Conservation (phyloP, 768 basidiomycete genomes). For the Epithele typhae region DNA sequence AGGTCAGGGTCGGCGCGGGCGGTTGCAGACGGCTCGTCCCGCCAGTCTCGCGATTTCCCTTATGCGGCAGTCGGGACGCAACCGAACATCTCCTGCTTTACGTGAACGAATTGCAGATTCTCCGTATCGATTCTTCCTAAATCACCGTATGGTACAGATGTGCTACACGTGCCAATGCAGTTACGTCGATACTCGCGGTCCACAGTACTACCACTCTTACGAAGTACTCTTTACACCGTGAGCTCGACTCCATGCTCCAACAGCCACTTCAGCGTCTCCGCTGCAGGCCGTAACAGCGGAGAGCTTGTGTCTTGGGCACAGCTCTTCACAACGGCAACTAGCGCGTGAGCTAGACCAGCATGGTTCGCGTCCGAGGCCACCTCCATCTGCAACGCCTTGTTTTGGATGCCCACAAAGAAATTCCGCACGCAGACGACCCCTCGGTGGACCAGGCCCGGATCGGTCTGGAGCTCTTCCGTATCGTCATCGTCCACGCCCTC, state of each 20-base stretch:
- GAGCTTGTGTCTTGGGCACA: conserved; percentile 32
- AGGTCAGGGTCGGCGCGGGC: conserved; percentile 12
- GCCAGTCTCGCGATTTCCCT: conserved; percentile 8
- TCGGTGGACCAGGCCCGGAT: conserved; percentile 71
- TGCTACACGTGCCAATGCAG: too few species aligned
- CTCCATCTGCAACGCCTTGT: conserved; percentile 32
- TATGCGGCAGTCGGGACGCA: conserved; percentile 8
- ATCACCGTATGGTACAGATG: too few species aligned
- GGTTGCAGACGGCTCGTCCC: conserved; percentile 11
- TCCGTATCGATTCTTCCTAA: too few species aligned
- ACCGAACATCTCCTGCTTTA: too few species aligned
- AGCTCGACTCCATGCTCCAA: conserved; percentile 25
- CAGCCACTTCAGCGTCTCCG: conserved; percentile 45
- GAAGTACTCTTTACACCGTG: conserved; percentile 8
- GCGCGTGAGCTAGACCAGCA: conserved; percentile 47
- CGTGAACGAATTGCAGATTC: too few species aligned
- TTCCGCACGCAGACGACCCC: conserved; percentile 74
- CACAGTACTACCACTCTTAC: too few species aligned
- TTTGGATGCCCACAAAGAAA: conserved; percentile 45
- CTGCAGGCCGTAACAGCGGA: conserved; percentile 42
- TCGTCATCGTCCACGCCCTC: conserved; percentile 33
- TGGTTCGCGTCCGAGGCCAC: conserved; percentile 50
- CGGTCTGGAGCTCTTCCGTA: conserved; percentile 23
- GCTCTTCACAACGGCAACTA: conserved; percentile 47
- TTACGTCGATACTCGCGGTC: too few species aligned